Conservation (phyloP, 2,329 filamentous ascomycete genomes). For the Tolypocladium endophyticum region DNA sequence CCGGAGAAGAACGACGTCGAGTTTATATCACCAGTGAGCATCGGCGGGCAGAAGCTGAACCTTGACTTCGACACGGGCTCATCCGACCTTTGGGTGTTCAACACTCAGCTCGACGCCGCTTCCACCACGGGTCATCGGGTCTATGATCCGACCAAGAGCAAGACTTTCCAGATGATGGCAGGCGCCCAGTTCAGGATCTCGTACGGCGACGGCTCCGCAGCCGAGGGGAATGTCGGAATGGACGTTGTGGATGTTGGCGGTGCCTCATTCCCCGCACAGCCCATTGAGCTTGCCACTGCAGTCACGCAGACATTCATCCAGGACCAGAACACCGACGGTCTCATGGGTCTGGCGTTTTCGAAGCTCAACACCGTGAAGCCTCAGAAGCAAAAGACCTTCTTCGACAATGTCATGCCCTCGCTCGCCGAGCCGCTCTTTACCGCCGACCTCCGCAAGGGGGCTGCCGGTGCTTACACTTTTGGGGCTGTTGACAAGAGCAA, state of each 20-base stretch:
- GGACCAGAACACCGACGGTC: slow-evolving; percentile 54
- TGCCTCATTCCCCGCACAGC: slow-evolving; percentile 47
- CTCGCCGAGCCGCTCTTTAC: slow-evolving; percentile 60
- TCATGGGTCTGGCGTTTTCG: slow-evolving; percentile 58
- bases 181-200: slow-evolving; percentile 49
- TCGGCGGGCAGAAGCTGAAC: slow-evolving; percentile 58
- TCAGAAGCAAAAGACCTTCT: slow-evolving; percentile 58
- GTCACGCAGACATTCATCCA: slow-evolving; percentile 48
- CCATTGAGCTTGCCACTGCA: slow-evolving; percentile 54
- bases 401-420: slow-evolving; percentile 54
- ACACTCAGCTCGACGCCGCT: slow-evolving; percentile 38
- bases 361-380: slow-evolving; percentile 55
- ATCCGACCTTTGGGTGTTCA: slow-evolving; percentile 67
- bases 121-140: slow-evolving; percentile 36
- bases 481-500: slow-evolving; percentile 53
- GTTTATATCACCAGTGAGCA: slow-evolving; percentile 57
- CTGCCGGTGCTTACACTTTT: slow-evolving; percentile 58
- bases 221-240: slow-evolving; percentile 54
- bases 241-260: slow-evolving; percentile 60
- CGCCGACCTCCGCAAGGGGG: slow-evolving; percentile 49
- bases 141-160: slow-evolving; percentile 26
- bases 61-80: slow-evolving; percentile 71
- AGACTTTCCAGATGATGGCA: slow-evolving; percentile 18
- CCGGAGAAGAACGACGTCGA: slow-evolving; percentile 54
- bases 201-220: slow-evolving; percentile 60